Conservation (phyloP, 129 eudicot genomes). For the Glebionis coronaria region DNA sequence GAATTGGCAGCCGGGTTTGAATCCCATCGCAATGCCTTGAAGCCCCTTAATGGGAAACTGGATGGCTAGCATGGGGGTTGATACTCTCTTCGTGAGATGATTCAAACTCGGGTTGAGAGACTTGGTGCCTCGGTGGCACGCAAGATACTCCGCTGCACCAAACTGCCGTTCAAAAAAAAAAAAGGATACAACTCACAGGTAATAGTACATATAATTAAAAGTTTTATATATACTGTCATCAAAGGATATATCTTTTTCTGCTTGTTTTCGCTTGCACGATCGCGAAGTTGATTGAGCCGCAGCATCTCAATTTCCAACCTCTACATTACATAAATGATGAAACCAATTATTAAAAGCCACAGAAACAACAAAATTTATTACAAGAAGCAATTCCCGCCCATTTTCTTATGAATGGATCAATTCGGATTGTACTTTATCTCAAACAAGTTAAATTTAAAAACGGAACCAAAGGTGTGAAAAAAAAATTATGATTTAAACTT, state of each 20-base stretch:
- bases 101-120: too few species aligned
- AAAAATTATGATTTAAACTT: neutral
- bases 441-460: neutral
- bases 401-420: neutral
- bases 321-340: slow-evolving; percentile 39
- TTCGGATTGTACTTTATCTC: slow-evolving; percentile 3
- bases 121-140: too few species aligned
- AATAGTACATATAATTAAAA: neutral
- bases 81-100: too few species aligned
- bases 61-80: too few species aligned
- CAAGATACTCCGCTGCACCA: too few species aligned
- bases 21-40: too few species aligned
- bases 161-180: too few species aligned
- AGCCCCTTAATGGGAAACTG: too few species aligned
- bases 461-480: too few species aligned
- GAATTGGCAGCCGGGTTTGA: too few species aligned
- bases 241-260: slow-evolving; percentile 93
- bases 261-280: slow-evolving; percentile 84
- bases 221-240: slow-evolving; percentile 5
- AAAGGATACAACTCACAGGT: neutral
- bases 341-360: slow-evolving; percentile 16
- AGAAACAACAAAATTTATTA: slow-evolving; percentile 11
- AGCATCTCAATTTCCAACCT: slow-evolving; percentile 62
- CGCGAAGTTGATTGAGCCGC: slow-evolving; percentile 78
- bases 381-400: slow-evolving; percentile 1